Evolutionary conservation across 208 protist species (phyloP).

Genomic region (Leishmania braziliensis): DNA sequence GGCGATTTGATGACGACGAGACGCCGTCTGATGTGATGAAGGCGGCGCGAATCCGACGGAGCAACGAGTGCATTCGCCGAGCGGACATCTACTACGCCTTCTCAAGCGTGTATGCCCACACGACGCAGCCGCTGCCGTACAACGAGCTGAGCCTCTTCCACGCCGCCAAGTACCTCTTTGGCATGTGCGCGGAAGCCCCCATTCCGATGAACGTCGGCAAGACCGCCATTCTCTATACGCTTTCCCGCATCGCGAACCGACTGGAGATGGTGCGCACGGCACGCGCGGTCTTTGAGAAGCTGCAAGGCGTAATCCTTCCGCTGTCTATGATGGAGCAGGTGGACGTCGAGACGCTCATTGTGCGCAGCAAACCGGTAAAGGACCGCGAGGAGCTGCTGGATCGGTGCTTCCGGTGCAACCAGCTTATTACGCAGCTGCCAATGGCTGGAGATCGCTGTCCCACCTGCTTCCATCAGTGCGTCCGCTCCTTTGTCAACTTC

Average conservation of each 20-base stretch:
- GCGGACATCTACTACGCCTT: constrained; percentile 95
- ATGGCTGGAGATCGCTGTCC: constrained; percentile 85
- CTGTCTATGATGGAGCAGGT: constrained; percentile 88
- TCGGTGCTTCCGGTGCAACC: constrained; percentile 91
- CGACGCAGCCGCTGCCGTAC: constrained; percentile 89
- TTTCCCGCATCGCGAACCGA: constrained; percentile 81
- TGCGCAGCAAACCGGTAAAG: constrained; percentile 84
- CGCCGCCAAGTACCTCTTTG: constrained; percentile 79
- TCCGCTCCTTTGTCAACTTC: constrained; percentile 92
- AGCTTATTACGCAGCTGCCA: constrained; percentile 86
- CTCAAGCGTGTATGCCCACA: constrained; percentile 82
- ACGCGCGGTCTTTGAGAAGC: constrained; percentile 84
- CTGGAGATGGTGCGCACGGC: constrained; percentile 93
- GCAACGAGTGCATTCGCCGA: constrained; percentile 78
- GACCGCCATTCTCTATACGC: constrained; percentile 83
- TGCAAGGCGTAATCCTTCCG: constrained; percentile 88
- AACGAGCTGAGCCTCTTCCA: constrained; percentile 90
- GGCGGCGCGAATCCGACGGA: constrained; percentile 70
- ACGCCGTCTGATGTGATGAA: constrained; percentile 49
- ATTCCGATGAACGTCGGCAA: constrained; percentile 92
- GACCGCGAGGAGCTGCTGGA: constrained; percentile 93
- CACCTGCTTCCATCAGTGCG: constrained; percentile 93
- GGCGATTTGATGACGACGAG: constrained; percentile 71
- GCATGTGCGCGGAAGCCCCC: constrained; percentile 51
- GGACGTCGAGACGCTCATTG: constrained; percentile 87